Conservation (phyloP, 2,329 filamentous ascomycete genomes). For the Huntiella moniliformis region DNA sequence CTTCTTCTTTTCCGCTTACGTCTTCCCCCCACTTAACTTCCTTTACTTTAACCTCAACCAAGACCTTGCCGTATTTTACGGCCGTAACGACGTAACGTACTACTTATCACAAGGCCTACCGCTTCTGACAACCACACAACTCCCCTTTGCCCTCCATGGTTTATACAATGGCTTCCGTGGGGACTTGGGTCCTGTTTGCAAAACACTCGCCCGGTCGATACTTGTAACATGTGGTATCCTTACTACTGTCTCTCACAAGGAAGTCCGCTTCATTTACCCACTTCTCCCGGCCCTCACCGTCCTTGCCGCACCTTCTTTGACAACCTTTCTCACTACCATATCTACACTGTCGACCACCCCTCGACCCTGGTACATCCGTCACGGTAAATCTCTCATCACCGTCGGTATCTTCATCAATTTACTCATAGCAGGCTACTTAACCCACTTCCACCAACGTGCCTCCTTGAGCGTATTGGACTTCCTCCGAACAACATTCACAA, state of each 20-base stretch:
- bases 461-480: constrained; percentile 56
- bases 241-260: constrained; percentile 79
- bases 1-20: constrained; percentile 68
- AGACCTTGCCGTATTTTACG: constrained; percentile 82
- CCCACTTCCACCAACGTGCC: constrained; percentile 62
- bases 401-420: constrained; percentile 46
- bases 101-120: constrained; percentile 82
- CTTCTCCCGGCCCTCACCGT: constrained; percentile 74
- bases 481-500: constrained; percentile 55
- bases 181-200: constrained; percentile 27
- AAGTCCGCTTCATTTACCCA: constrained; percentile 92
- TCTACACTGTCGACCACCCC: constrained; percentile 16
- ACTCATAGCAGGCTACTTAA: constrained; percentile 53
- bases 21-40: constrained; percentile 73
- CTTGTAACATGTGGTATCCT: constrained; percentile 42
- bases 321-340: constrained; percentile 39
- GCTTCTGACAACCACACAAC: constrained; percentile 61
- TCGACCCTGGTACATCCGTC: constrained; percentile 22
- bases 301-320: constrained; percentile 49
- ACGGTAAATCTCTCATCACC: constrained; percentile 31
- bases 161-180: constrained; percentile 31
- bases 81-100: constrained; percentile 77
- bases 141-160: constrained; percentile 56
- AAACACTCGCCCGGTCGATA: constrained; percentile 35
- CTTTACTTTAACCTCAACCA: constrained; percentile 81